Evolutionary conservation across 768 basidiomycete species (phyloP), one percentile per base, ranked within the genome.

Genomic region (Tubosaeta brunneosetosa): DNA sequence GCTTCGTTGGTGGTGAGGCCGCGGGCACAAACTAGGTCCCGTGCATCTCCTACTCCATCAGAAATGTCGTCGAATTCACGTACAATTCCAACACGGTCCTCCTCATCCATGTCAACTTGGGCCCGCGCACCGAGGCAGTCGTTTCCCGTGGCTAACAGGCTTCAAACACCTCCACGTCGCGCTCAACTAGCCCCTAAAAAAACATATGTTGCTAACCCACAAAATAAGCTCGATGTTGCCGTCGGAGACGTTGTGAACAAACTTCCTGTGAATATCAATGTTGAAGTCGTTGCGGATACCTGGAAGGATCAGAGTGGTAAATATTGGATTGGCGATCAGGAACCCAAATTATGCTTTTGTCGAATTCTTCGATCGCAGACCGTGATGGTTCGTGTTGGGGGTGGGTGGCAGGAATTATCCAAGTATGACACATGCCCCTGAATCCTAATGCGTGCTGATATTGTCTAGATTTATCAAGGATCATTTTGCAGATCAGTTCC

Each of bases 331-430:
- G 94, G 94, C 13, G 86, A 91, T 58, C 83, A 91, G 59, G 91
- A 94, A 47, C 83, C 91, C 6, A 92, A 85, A 67, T 74, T 95
- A 31, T 94, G 91, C 68, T 95, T 93, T 68, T 93, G 92, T 67
- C 81, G 94, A 26, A 95, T 95, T 43, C 72, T 95, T 26, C 84
- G 92, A 11, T 92, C 88, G 1, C 88, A 92, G 61, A 93, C 89
- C 0, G 93, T 95, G 56, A 97, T 97, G 94, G 94, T 97, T 41
- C 82, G 94, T 53, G 91, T 97, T 13, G 94, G 94, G 26, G 94
- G 94, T 33, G 94, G 94, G 16, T 97, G 94, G 94, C 74, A 82
- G 50, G 93, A 95, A 67, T 71, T 97, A 48, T 91, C 91, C 17
- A 92, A 85, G 93, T 94, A 66, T 43, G 85, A 75, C 25, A 50